Percentiles rank a stretch among this genome's conserved stretches.
Conservation (phyloP, 768 basidiomycete species). For the Boletus rufocinnamomeus region DNA sequence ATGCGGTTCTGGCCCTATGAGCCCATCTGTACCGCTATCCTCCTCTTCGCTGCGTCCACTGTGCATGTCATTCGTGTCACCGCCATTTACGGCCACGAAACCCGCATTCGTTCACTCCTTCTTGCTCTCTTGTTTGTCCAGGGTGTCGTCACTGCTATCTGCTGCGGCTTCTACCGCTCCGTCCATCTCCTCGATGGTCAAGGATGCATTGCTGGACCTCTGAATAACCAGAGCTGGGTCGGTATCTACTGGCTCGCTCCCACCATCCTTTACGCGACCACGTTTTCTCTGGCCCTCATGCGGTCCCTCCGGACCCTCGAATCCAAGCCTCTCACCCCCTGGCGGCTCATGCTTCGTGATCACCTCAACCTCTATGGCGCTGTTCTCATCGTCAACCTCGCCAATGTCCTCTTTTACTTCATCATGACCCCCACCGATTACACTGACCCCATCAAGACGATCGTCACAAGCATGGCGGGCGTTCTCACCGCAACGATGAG, state of each 20-base stretch:
- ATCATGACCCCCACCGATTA: slow-evolving; percentile 65
- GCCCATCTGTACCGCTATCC: slow-evolving; percentile 80
- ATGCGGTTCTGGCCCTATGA: slow-evolving; percentile 79
- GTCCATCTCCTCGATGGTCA: slow-evolving; percentile 74
- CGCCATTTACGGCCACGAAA: slow-evolving; percentile 69
- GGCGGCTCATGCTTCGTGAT: slow-evolving; percentile 91
- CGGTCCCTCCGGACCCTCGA: slow-evolving; percentile 29
- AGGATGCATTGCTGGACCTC: slow-evolving; percentile 85
- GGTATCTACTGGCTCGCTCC: slow-evolving; percentile 84
- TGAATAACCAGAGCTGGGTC: slow-evolving; percentile 65
- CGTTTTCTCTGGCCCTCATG: slow-evolving; percentile 27
- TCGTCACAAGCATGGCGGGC: slow-evolving; percentile 83
- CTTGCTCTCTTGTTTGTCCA: slow-evolving; percentile 63
- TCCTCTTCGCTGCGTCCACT: slow-evolving; percentile 68
- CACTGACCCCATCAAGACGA: slow-evolving; percentile 74
- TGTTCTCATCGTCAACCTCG: slow-evolving; percentile 77
- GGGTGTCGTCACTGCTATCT: slow-evolving; percentile 68
- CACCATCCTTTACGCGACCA: slow-evolving; percentile 58
- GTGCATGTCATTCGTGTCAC: slow-evolving; percentile 79
- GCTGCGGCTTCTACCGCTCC: slow-evolving; percentile 80
- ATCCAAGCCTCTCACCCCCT: slow-evolving; percentile 57
- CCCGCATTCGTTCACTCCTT: slow-evolving; percentile 56
- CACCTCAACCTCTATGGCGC: slow-evolving; percentile 85
- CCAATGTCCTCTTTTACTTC: slow-evolving; percentile 88
- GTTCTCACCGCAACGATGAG: slow-evolving; percentile 88